phyloP scores from a whole-genome alignment of 1,284 basidiomycete species.

The Golubevia pallescens region DNA sequence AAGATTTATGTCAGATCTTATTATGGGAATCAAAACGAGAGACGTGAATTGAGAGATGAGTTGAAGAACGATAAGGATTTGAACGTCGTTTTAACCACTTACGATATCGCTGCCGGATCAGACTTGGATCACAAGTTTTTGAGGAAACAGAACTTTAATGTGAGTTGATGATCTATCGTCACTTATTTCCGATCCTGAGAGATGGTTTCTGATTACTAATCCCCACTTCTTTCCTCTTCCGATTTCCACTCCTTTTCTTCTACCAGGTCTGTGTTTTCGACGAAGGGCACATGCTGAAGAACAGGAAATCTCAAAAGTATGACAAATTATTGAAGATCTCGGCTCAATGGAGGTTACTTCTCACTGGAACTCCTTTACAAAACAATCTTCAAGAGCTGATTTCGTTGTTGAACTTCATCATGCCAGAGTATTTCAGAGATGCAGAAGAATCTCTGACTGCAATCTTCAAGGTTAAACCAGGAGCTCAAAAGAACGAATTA shows the following conservation, averaged over 20 bases:
- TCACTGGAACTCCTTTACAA: conserved; percentile 93
- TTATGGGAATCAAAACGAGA: conserved; percentile 89
- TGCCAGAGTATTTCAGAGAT: conserved; percentile 84
- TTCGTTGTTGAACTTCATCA: conserved; percentile 96
- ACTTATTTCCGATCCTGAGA: too few relatives aligned
- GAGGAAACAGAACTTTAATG: conserved; percentile 81
- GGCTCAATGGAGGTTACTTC: conserved; percentile 85
- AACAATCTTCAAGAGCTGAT: conserved; percentile 88
- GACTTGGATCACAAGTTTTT: conserved; percentile 90
- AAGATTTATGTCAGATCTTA: conserved; percentile 86
- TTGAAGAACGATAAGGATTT: conserved; percentile 72
- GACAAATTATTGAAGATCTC: conserved; percentile 83
- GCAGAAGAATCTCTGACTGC: conserved; percentile 79
- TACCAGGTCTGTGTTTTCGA: conserved; percentile 77
- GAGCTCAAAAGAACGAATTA: conserved; percentile 82
- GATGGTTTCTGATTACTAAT: too few relatives aligned
- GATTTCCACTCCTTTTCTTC: too few relatives aligned
- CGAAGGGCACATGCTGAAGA: conserved; percentile 95
- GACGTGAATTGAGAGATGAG: conserved; percentile 77
- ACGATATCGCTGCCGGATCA: conserved; percentile 88
- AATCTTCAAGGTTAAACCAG: conserved; percentile 95
- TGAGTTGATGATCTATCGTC: too few relatives aligned
- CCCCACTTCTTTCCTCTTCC: neutral
- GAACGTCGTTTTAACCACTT: conserved; percentile 95
- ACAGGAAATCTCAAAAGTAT: conserved; percentile 93